Evolutionary conservation across 1,284 basidiomycete species (phyloP).

Genomic region (Rhodotorula mucilaginosa): DNA sequence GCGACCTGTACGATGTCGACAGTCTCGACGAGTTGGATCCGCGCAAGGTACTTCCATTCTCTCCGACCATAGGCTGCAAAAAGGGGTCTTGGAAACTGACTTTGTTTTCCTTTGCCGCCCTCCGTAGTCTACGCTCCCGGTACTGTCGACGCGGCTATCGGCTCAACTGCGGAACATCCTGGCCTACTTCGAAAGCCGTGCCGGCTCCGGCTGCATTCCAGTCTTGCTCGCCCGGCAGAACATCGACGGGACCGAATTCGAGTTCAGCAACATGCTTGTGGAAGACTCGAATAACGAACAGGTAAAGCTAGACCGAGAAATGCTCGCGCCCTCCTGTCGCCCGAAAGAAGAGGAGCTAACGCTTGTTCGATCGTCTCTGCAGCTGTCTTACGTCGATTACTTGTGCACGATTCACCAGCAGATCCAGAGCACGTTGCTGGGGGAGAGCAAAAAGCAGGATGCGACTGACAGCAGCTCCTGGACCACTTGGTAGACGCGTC

Average conservation of each 20-base stretch:
- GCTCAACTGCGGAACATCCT: conserved; percentile 82
- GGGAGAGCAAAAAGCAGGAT: conserved; percentile 38
- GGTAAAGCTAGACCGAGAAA: conserved; percentile 7
- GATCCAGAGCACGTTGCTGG: conserved; percentile 41
- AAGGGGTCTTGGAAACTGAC: too few species aligned
- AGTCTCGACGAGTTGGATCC: conserved; percentile 71
- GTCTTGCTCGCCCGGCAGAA: conserved; percentile 86
- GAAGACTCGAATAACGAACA: conserved; percentile 97
- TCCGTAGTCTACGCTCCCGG: conserved; percentile 66
- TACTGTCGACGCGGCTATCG: conserved; percentile 72
- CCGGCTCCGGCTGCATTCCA: conserved; percentile 62
- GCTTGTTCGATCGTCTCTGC: conserved; percentile 42
- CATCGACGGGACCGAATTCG: conserved; percentile 87
- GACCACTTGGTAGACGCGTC: conserved; percentile 24
- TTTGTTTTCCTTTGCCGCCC: neutral
- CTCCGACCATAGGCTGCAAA: neutral
- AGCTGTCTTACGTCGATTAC: conserved; percentile 57
- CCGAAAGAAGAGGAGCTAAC: neutral
- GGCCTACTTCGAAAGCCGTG: conserved; percentile 62
- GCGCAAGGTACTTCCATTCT: conserved; percentile 60
- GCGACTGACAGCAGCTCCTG: conserved; percentile 22
- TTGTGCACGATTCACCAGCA: conserved; percentile 40
- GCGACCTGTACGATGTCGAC: conserved; percentile 82
- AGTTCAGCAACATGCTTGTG: conserved; percentile 93
- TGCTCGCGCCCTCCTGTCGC: neutral